phyloP scores from a whole-genome alignment of 441 rosid genomes.

The Geranium incanum region DNA sequence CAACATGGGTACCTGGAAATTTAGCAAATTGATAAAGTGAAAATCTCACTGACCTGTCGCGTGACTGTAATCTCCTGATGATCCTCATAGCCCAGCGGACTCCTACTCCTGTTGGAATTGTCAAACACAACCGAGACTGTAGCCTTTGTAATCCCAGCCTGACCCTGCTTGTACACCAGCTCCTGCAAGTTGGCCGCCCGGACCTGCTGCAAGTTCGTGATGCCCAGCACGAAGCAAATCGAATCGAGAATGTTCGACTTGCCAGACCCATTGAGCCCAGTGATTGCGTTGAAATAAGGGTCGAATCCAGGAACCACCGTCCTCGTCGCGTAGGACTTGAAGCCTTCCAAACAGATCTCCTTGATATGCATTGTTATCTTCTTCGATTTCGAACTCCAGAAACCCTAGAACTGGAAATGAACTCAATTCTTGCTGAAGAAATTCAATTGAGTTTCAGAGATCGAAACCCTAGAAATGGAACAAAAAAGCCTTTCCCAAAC shows the following conservation, averaged over 20 bases:
- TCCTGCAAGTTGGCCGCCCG: slow-evolving; percentile 96
- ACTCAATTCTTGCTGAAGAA: not conserved
- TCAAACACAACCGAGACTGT: slow-evolving; percentile 85
- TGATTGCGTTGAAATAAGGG: slow-evolving; percentile 85
- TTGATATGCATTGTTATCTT: slow-evolving; percentile 54
- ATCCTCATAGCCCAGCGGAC: slow-evolving; percentile 89
- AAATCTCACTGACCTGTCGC: slow-evolving; percentile 50
- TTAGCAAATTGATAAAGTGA: not conserved
- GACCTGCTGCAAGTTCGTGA: slow-evolving; percentile 94
- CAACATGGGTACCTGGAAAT: not conserved
- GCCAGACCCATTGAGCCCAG: slow-evolving; percentile 96
- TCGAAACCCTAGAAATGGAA: slow-evolving; percentile 5
- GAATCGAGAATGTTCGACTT: slow-evolving; percentile 95
- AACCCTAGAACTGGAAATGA: slow-evolving; percentile 11
- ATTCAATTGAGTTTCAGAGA: slow-evolving; percentile 4
- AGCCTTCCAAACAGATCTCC: slow-evolving; percentile 87
- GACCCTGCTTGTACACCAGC: slow-evolving; percentile 98
- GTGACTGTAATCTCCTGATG: slow-evolving; percentile 85
- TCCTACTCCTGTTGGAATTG: slow-evolving; percentile 60
- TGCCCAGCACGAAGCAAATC: slow-evolving; percentile 90
- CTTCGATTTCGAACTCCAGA: not conserved
- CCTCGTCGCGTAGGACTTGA: slow-evolving; percentile 90
- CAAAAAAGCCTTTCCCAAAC: too few relatives aligned
- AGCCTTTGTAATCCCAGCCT: slow-evolving; percentile 95
- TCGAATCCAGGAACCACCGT: slow-evolving; percentile 88